Evolutionary conservation across 192 early-diverging fungal genomes (phyloP), one percentile per base, ranked within the genome.

Genomic region (Backusella luteola): DNA sequence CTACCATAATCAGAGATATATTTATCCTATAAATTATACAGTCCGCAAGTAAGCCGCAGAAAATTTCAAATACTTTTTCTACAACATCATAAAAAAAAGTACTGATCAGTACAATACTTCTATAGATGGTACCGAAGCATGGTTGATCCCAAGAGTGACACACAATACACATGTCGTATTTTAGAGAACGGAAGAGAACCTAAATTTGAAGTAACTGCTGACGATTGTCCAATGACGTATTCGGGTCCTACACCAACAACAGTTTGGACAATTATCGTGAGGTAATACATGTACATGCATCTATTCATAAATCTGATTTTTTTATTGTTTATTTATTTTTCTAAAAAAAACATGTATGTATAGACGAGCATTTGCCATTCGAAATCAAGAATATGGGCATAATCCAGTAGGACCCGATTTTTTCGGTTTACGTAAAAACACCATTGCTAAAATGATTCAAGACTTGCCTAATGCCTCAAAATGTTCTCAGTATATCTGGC

Each of bases 1-100:
- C 3, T 98, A 93, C 79, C 95, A 98, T 75, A 94, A 88, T 71
- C 94, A 96, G 76, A 87, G 95, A 15, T 97, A 98, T 76, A 96
- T 98, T 67, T 98, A 88, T 81, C 96, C 96, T 1, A 92, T 96
- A 5, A 96, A 96, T 44, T 98, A 94, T 81, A 90, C 85, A 14
- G 87, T 91, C 8, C 77, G 76, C 67, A 83, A 83, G 84, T 85
- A 81, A 79, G 53, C 29, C 23, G 19, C 26, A 14, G 26, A 63
- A 26, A 63, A 23, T 11, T 29, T 59, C 17, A 23, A 39, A 73
- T 46, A 12, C 17, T 29, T 26, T 32, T 32, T 23, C 53, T 59
- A 59, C 42, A 44, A 17, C 15, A 17, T 2, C 29, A 59, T 11
- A 26, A 59, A 59, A 59, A 56, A 59, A 59, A 8, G 17, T 6